Percentiles rank a stretch among this genome's conserved stretches.
phyloP scores from a whole-genome alignment of 169 alveolate species.

The Cryptosporidium tyzzeri region DNA sequence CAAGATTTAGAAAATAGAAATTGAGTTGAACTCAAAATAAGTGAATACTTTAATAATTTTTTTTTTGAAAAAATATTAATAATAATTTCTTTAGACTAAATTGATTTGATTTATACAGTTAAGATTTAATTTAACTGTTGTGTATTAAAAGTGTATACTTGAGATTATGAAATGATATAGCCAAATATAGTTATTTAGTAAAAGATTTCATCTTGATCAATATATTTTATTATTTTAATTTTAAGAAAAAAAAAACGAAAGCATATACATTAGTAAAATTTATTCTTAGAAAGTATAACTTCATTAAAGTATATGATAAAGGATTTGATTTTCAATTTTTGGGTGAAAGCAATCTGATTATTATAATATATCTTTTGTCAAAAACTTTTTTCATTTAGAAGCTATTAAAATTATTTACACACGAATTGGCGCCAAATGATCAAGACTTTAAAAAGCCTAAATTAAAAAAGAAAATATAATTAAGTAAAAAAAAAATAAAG shows the following conservation, averaged over 20 bases:
- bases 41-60: background rate
- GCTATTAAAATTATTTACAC: slow-evolving; percentile 38
- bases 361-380: slow-evolving; percentile 5
- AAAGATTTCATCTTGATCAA: background rate
- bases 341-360: background rate
- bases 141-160: too few species aligned
- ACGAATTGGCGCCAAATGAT: slow-evolving; percentile 62
- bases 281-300: too few species aligned
- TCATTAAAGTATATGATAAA: too few species aligned
- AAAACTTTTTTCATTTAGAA: background rate
- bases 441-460: slow-evolving; percentile 2
- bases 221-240: too few species aligned
- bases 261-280: background rate
- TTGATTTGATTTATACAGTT: background rate
- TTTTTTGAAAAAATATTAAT: background rate
- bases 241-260: too few species aligned
- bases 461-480: background rate
- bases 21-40: background rate
- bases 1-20: background rate
- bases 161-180: too few species aligned
- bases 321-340: background rate
- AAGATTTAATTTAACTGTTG: background rate
- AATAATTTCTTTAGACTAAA: background rate
- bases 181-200: too few species aligned
- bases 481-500: slow-evolving; percentile 1